Evolutionary conservation across 2,329 filamentous ascomycete species (phyloP).

Genomic region (Ophiocordyceps camponoti-leonardi): DNA sequence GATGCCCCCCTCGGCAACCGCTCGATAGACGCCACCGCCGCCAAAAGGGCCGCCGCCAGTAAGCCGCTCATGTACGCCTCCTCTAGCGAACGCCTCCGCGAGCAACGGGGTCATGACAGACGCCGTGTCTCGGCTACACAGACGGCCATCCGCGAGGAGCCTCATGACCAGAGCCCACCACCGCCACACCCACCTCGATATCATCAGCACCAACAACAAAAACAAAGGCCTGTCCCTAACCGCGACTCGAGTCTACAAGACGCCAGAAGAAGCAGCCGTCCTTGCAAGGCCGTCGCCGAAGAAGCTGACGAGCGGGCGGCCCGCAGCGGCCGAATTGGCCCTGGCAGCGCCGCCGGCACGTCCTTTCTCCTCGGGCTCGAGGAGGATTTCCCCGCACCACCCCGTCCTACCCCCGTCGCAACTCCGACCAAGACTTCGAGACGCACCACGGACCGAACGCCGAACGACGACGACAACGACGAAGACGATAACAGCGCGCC

Average conservation of each 20-base stretch:
- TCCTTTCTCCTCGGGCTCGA: conserved; percentile 9
- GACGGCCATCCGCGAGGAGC: conserved; percentile 38
- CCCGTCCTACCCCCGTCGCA: conserved; percentile 2
- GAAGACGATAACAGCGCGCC: conserved; percentile 48
- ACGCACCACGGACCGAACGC: neutral
- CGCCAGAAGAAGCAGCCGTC: conserved; percentile 15
- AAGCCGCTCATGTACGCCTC: conserved; percentile 57
- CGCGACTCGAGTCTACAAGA: conserved; percentile 53
- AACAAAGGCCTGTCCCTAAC: conserved; percentile 34
- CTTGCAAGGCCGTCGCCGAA: conserved; percentile 30
- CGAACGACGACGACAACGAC: conserved; percentile 3
- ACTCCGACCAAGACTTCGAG: neutral
- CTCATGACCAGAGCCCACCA: conserved; percentile 5
- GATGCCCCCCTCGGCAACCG: conserved; percentile 45
- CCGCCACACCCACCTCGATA: neutral
- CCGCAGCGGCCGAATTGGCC: too few species aligned
- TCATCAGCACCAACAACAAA: neutral
- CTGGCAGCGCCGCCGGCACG: conserved; percentile 1
- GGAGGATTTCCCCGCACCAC: conserved; percentile 6
- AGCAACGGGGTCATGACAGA: conserved; percentile 41
- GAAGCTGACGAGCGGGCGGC: too few species aligned
- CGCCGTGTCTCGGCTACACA: conserved; percentile 33
- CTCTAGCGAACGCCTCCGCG: conserved; percentile 49
- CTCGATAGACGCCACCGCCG: conserved; percentile 38
- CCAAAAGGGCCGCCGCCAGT: conserved; percentile 31